Evolutionary conservation across 2,329 filamentous ascomycete species (phyloP), one percentile per base, ranked within the genome.

Genomic region (Hypoxylon sp.): DNA sequence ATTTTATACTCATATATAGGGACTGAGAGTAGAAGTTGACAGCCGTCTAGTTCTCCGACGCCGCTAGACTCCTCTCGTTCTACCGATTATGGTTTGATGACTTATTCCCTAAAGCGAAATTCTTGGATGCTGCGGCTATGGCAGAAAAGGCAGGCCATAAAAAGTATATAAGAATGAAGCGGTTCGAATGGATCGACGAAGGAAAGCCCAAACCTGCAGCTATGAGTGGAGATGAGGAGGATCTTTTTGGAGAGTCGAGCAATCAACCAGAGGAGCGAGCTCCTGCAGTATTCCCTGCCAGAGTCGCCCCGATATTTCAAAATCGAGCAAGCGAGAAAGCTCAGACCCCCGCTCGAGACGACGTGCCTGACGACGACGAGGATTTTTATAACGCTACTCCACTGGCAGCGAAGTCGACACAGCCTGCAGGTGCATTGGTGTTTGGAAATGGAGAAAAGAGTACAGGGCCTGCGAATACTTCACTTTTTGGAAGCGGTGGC

Each of bases 81-180:
- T 99, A 98, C 76, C 96, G 98, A 77, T 80, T 97, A 60, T 99
- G 96, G 96, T 90, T 99, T 1, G 95, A 99, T 79, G 94, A 97
- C 75, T 84, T 99, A 11, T 99, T 94, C 75, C 96, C 96, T 11
- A 94, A 96, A 75, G 96, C 95, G 4, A 95, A 94, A 74, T 99
- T 99, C 74, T 87, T 92, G 50, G 96, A 99, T 74, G 96, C 92
- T 2, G 82, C 98, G 5, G 82, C 85, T 39, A 97, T 98, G 83
- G 92, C 98, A 2, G 96, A 99, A 78, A 97, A 97, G 79, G 84
- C 93, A 0, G 96, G 96, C 1, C 96, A 97, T 79, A 93, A 91
- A 73, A 94, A 92, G 76, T 84, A 85, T 12, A 85, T 98, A 76
- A 87, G 92, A 69, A 85, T 88, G 30, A 91, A 90, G 80, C 86